A percentile compares a stretch with the other conserved stretches of the same genome.
Evolutionary conservation across 129 eudicot genomes (phyloP).

Genomic region (Helianthus tuberosus): DNA sequence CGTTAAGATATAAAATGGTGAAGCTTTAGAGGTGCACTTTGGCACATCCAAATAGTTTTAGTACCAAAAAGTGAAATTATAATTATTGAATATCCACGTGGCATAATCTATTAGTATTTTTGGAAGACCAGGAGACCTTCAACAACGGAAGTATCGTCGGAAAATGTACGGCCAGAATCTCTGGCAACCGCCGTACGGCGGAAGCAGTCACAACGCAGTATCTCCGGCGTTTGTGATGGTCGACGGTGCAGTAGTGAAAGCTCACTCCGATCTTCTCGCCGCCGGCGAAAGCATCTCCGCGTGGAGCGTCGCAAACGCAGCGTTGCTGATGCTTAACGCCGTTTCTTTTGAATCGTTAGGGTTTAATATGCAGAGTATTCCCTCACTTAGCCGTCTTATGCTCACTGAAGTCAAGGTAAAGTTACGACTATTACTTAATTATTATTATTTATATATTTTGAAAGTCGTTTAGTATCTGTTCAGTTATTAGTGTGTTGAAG

Average conservation of each 20-base stretch:
- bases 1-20: no score
- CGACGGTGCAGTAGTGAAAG: slow-evolving; percentile 61
- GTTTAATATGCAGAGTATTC: slow-evolving; percentile 65
- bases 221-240: slow-evolving; percentile 36
- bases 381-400: slow-evolving; percentile 57
- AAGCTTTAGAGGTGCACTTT: neutral
- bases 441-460: no score
- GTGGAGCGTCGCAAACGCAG: slow-evolving; percentile 74
- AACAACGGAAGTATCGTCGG: no score
- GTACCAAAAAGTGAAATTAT: neutral
- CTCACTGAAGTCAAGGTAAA: slow-evolving; percentile 79
- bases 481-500: no score
- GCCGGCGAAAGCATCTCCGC: slow-evolving; percentile 60
- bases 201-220: slow-evolving; percentile 13
- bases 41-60: neutral
- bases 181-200: slow-evolving; percentile 11
- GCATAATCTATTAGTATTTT: neutral
- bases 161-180: slow-evolving; percentile 23
- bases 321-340: slow-evolving; percentile 53
- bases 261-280: slow-evolving; percentile 54
- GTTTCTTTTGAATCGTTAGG: slow-evolving; percentile 80
- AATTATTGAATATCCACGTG: slow-evolving; percentile 22
- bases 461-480: no score
- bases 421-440: neutral
- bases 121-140: slow-evolving; percentile 18